Base-by-base conservation (phyloP, 176 grass and related monocot genomes). In the Melocanna baccifera region DNA sequence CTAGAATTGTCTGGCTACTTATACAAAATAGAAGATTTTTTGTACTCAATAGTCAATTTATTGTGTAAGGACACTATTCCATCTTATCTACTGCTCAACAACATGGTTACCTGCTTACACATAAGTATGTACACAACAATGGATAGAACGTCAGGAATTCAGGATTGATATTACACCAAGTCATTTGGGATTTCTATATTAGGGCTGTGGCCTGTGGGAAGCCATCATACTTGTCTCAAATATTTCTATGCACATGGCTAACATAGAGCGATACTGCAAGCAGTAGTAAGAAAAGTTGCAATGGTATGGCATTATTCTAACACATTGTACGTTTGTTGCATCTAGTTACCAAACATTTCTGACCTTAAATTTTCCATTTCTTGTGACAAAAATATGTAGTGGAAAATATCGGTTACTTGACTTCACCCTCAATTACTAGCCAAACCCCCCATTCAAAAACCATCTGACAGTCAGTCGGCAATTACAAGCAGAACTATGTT, bases 401-500 rank as follows among this genome's bases (percentile, higher is more conserved):
- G n/a, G 22, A 16, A 78, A 58, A 30, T 0, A 25, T 45, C 5
- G 11, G 55, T 86, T 28, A 14, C 30, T 73, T 80, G 19, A 43
- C 39, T 73, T 80, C 25, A 43, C 57, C 16, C 13, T 66, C 37
- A 36, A 23, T 81, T 57, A 58, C 62, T 67, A 75, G 19, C 11
- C 12, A 68, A 84, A 56, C 6, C 62, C 62, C 32, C 47, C 36
- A 72, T 56, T 63, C 51, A 65, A 86, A 80, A 34, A 84, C 1
- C n/a, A 86, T 71, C 15, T 29, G 11, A n/a, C 2, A 3, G 32
- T 64, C 46, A 40, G 10, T 74, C 13, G 64, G n/a, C 23, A 22
- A 72, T 53, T 69, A 53, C 20, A 80, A 74, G 30, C 3, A 73
- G 1, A 56, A 2, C 39, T 68, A 32, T 75, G 20, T 32, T 67